Evolutionary conservation across 2,329 filamentous ascomycete species (phyloP).

Genomic region (Xylaria arbuscula): DNA sequence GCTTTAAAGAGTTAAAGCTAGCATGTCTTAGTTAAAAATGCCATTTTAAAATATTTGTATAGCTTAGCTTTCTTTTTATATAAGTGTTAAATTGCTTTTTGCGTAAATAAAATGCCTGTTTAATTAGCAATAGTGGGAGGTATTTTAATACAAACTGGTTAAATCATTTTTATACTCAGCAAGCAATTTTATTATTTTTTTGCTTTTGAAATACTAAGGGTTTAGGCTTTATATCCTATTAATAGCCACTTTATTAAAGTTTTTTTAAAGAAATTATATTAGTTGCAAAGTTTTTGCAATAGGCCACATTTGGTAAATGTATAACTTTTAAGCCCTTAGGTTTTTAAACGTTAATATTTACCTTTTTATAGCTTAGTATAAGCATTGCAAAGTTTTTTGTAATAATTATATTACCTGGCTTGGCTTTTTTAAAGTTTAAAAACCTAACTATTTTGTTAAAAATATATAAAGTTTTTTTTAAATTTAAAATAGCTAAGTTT

Average conservation of each 20-base stretch:
- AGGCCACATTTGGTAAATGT: no score
- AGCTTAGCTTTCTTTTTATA: background rate
- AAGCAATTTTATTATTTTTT: background rate
- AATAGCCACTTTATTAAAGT: background rate
- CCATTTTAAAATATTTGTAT: background rate
- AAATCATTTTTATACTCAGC: background rate
- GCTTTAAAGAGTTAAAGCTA: background rate
- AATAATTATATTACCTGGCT: background rate
- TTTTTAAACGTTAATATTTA: no score
- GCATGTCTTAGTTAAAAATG: no score
- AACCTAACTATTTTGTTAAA: background rate
- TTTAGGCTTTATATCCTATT: background rate
- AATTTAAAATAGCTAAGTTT: no score
- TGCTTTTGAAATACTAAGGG: background rate
- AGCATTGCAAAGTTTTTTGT: background rate
- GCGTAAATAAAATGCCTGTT: background rate
- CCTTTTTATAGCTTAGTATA: background rate
- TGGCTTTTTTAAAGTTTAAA: background rate
- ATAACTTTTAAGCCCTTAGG: no score
- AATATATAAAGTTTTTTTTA: background rate
- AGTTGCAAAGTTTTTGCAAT: background rate
- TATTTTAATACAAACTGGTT: background rate
- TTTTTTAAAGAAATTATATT: background rate
- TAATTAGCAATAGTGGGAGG: background rate
- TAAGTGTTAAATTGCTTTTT: background rate